A percentile compares a stretch with the other conserved stretches of the same genome.
These are phyloP conservation scores for Neofusicoccum parvum DNA, from an alignment of 2,329 filamentous ascomycete genomes.

Conservation along the genomic window DNA sequence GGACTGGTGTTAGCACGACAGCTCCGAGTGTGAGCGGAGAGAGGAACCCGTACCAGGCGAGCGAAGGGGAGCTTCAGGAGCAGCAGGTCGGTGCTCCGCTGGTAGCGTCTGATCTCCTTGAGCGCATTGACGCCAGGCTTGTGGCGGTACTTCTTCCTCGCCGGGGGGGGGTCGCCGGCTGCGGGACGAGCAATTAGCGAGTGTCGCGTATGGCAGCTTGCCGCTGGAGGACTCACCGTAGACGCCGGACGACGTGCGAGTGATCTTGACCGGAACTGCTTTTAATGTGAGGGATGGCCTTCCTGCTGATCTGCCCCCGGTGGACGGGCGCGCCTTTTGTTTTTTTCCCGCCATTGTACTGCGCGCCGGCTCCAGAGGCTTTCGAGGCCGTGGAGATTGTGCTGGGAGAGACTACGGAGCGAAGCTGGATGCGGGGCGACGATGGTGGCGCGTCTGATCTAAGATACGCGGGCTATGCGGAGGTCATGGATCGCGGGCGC, in stretches of 20 bases:
- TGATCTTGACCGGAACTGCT: not conserved
- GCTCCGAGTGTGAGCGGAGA: not conserved
- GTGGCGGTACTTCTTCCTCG: slow-evolving; percentile 43
- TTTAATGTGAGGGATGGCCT: not conserved
- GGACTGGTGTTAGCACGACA: not conserved
- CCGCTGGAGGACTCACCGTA: not conserved
- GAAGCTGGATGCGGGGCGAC: too few relatives aligned
- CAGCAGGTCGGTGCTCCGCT: slow-evolving; percentile 94
- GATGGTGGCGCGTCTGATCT: not conserved
- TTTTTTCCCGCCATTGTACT: not conserved
- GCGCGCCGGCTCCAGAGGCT: too few relatives aligned
- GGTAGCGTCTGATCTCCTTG: slow-evolving; percentile 97
- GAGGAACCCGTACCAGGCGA: slow-evolving; percentile 64
- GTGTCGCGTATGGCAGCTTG: not conserved
- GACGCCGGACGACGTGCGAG: slow-evolving; percentile 1
- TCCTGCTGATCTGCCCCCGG: not conserved
- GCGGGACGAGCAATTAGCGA: not conserved
- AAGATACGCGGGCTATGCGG: not conserved
- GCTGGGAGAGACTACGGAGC: too few relatives aligned
- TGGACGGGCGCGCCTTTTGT: not conserved
- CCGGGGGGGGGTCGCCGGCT: slow-evolving; percentile 34
- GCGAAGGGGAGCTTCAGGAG: slow-evolving; percentile 98
- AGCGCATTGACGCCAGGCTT: slow-evolving; percentile 82
- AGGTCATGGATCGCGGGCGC: not conserved
- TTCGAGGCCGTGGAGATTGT: too few relatives aligned